phyloP scores from a whole-genome alignment of 2,329 filamentous ascomycete species.

The Aureobasidium subglaciale region DNA sequence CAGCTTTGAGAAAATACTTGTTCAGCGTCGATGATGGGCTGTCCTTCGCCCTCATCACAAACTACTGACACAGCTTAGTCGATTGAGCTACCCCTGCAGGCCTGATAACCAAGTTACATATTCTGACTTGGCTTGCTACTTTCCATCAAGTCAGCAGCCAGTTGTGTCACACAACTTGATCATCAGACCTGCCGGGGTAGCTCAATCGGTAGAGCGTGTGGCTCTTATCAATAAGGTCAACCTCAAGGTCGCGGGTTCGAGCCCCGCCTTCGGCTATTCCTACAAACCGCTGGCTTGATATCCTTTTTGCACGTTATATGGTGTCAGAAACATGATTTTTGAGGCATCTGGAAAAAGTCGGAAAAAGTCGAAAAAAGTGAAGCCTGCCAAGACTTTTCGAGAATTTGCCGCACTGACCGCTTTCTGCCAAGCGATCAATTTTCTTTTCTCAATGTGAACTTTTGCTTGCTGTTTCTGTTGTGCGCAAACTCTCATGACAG shows the following conservation, averaged over 20 bases:
- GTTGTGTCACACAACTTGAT: slow-evolving; percentile 8
- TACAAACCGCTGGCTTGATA: slow-evolving; percentile 7
- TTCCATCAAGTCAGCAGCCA: slow-evolving; percentile 8
- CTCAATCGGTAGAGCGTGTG: slow-evolving; percentile 43
- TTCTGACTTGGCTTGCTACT: too few species aligned
- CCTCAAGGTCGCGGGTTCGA: slow-evolving; percentile 24
- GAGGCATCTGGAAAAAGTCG: neutral
- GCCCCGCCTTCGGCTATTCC: slow-evolving; percentile 24
- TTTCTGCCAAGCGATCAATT: neutral
- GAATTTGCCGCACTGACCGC: neutral
- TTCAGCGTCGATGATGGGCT: too few species aligned
- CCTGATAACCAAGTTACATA: neutral
- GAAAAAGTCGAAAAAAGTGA: neutral
- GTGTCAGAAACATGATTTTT: neutral
- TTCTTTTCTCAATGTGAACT: neutral
- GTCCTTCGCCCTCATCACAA: too few species aligned
- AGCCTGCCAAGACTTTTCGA: neutral
- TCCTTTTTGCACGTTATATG: neutral
- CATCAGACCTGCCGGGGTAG: slow-evolving; percentile 33
- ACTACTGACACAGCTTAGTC: too few species aligned
- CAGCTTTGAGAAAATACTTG: accelerated
- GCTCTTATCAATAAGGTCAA: slow-evolving; percentile 32
- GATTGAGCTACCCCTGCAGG: neutral
- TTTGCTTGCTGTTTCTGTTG: neutral
- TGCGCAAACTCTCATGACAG: too few species aligned